Percentiles rank a stretch among this genome's conserved stretches.
These are phyloP conservation scores for Carex arenaria DNA, from an alignment of 202 grass and related monocot species.

Conservation along the genomic window DNA sequence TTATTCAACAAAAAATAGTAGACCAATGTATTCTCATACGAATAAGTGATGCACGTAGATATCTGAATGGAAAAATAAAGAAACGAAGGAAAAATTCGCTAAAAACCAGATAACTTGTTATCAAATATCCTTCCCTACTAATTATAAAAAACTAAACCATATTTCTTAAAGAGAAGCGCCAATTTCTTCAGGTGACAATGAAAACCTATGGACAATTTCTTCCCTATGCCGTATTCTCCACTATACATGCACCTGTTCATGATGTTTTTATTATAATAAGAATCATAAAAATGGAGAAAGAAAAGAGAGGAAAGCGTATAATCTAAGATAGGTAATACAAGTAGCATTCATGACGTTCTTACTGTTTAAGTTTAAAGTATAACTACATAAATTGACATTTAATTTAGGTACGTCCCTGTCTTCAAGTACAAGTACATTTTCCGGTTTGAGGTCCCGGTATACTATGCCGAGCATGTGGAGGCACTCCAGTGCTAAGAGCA, in stretches of 20 bases:
- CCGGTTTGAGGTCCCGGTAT: slow-evolving; percentile 83
- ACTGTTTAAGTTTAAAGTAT: not conserved
- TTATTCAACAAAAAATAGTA: no score
- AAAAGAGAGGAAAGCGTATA: not conserved
- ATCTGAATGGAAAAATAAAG: no score
- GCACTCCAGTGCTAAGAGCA: slow-evolving; percentile 83
- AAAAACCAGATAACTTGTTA: not conserved
- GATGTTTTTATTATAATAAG: slow-evolving; percentile 10
- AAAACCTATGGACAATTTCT: slow-evolving; percentile 82
- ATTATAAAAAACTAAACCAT: slow-evolving; percentile 28
- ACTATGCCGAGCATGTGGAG: slow-evolving; percentile 91
- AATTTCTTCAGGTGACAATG: slow-evolving; percentile 31
- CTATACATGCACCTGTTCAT: slow-evolving; percentile 78
- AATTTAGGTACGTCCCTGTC: slow-evolving; percentile 44
- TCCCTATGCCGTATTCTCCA: slow-evolving; percentile 87
- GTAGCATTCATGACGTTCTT: not conserved
- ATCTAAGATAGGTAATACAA: not conserved
- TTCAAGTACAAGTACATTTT: slow-evolving; percentile 82
- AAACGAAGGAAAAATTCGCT: no score
- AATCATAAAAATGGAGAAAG: not conserved
- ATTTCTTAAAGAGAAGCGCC: slow-evolving; percentile 56
- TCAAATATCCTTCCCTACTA: not conserved
- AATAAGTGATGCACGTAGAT: no score
- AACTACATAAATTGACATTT: not conserved
- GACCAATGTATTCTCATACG: no score